These are phyloP conservation scores for Capsella rubella DNA, from an alignment of 441 rosid species.

Conservation along the genomic window DNA sequence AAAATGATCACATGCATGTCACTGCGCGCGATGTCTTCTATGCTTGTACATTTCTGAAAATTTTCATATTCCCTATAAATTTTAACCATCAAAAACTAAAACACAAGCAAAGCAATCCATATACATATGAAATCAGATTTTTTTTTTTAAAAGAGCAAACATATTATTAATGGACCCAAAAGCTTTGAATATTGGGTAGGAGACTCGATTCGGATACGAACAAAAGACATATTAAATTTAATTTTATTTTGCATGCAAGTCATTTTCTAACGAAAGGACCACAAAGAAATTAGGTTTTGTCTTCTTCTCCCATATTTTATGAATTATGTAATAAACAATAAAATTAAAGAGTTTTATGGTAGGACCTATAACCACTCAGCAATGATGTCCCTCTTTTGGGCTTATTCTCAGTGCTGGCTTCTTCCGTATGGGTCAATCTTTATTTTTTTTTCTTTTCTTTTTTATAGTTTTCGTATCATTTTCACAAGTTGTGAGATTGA, in stretches of 20 bases:
- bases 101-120: conserved; percentile 1
- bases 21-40: no score
- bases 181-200: conserved; percentile 31
- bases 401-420: conserved; percentile 43
- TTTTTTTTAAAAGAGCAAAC: background rate
- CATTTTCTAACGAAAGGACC: conserved; percentile 37
- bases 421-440: conserved; percentile 40
- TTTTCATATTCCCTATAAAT: no score
- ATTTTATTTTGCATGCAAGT: conserved; percentile 32
- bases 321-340: background rate
- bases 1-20: no score
- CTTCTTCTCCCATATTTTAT: conserved; percentile 5
- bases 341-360: conserved; percentile 7
- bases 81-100: background rate
- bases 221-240: conserved; percentile 24
- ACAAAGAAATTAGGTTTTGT: conserved; percentile 44
- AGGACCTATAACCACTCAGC: conserved; percentile 30
- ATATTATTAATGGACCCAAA: conserved; percentile 31
- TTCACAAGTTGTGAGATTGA: conserved; percentile 33
- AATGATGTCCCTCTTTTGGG: conserved; percentile 46
- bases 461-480: conserved; percentile 25
- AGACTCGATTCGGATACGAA: conserved; percentile 33
- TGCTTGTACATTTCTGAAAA: no score
- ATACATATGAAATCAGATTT: conserved; percentile 8
- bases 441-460: conserved; percentile 11